Evolutionary conservation across 1,284 basidiomycete species (phyloP).

Genomic region (Apiotrichum domesticum): DNA sequence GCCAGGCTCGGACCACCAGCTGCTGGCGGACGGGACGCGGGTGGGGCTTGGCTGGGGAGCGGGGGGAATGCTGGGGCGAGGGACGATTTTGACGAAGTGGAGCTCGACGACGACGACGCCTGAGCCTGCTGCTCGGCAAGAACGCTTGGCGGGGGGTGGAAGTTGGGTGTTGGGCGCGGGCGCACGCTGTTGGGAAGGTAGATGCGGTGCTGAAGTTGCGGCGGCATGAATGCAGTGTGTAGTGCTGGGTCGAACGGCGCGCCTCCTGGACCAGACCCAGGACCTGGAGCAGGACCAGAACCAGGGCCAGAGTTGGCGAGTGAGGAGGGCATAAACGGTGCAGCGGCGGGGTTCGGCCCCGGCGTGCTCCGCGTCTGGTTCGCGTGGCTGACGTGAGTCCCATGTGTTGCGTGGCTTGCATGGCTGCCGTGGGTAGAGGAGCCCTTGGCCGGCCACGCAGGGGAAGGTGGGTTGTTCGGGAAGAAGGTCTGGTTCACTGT

Average conservation of each 20-base stretch:
- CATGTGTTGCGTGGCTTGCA: too few species aligned
- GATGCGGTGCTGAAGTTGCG: slow-evolving; percentile 46
- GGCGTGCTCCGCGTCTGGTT: not conserved
- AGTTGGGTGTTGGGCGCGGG: slow-evolving; percentile 36
- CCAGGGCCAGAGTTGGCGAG: not conserved
- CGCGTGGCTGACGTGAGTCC: not conserved
- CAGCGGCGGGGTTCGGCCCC: slow-evolving; percentile 34
- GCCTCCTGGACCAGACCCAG: not conserved
- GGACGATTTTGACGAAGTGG: slow-evolving; percentile 3
- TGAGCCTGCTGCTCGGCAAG: slow-evolving; percentile 28
- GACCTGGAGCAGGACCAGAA: not conserved
- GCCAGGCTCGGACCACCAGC: slow-evolving; percentile 38
- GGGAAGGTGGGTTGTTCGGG: slow-evolving; percentile 1
- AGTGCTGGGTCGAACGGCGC: slow-evolving; percentile 19
- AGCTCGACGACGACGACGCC: slow-evolving; percentile 10
- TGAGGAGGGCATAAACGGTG: slow-evolving; percentile 34
- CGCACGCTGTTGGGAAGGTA: slow-evolving; percentile 41
- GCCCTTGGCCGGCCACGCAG: slow-evolving; percentile 7
- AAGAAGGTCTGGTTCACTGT: slow-evolving; percentile 5
- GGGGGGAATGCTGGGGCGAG: slow-evolving; percentile 36
- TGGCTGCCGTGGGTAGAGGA: too few species aligned
- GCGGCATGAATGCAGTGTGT: slow-evolving; percentile 44
- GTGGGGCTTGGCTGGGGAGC: slow-evolving; percentile 22
- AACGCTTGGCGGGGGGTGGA: slow-evolving; percentile 39
- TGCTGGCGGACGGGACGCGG: not conserved